phyloP scores from a whole-genome alignment of 2,329 filamentous ascomycete species.

The Claviceps digitariae region DNA sequence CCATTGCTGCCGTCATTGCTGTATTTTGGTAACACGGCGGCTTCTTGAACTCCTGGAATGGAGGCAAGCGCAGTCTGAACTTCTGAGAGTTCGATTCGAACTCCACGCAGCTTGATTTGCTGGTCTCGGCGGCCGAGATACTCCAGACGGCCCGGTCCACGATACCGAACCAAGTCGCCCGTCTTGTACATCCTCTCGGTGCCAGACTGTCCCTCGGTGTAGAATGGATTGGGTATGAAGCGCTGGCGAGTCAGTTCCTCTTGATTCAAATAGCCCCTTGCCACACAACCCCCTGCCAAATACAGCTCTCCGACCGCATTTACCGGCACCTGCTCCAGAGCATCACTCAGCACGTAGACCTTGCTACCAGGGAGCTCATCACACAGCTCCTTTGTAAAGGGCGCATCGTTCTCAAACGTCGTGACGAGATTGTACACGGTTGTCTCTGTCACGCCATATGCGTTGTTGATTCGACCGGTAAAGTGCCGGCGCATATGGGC shows the following conservation, averaged over 20 bases:
- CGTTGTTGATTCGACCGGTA: neutral
- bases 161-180: slow-evolving; percentile 8
- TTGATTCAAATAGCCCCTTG: slow-evolving; percentile 5
- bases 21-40: slow-evolving; percentile 3
- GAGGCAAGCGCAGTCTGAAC: slow-evolving; percentile 6
- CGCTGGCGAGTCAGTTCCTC: slow-evolving; percentile 1
- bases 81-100: slow-evolving; percentile 9
- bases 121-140: slow-evolving; percentile 9
- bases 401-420: neutral
- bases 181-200: slow-evolving; percentile 7
- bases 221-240: slow-evolving; percentile 4
- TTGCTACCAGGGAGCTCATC: neutral
- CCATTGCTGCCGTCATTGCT: neutral
- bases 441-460: neutral
- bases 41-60: slow-evolving; percentile 2
- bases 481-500: neutral
- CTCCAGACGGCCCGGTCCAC: slow-evolving; percentile 6
- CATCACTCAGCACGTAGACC: slow-evolving; percentile 1
- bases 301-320: slow-evolving; percentile 5
- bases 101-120: slow-evolving; percentile 9
- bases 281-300: slow-evolving; percentile 1
- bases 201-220: neutral
- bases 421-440: slow-evolving; percentile 1
- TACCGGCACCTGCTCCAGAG: slow-evolving; percentile 2
- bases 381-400: neutral